Evolutionary conservation across 352 stramenopile genomes (phyloP), one percentile per base, ranked within the genome.

Genomic region (Pythium vanterpoolii): DNA sequence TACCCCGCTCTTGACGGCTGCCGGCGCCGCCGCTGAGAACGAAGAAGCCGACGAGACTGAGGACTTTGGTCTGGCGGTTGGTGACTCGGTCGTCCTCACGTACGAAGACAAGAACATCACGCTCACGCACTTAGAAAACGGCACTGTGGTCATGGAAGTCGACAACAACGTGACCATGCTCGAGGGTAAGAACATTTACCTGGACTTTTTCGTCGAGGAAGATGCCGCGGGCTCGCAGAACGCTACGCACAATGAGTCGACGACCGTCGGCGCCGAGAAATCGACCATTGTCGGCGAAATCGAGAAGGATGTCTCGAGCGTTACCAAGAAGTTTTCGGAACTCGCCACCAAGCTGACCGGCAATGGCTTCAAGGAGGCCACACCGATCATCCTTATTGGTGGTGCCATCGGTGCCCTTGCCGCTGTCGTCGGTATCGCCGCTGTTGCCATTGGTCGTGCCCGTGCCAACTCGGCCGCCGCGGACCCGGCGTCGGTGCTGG

Each of bases 391-490:
- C 56, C 71, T 89, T 38, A 80, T 88, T 49, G 87, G 79, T 53
- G 78, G 76, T 27, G 71, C 83, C 53, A 76, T 91, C 52, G 79
- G 79, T 53, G 78, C 69, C 26, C 47, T 91, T n/a, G 82, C 78
- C 7, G 75, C 79, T 4, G 78, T 90, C 21, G 62, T 92, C 34
- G 82, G 79, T 31, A 74, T 92, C 21, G 76, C 71, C 45, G 82
- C 71, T 9, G 50, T 92, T 26, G 74, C 79, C 11, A 70, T 86
- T 21, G 63, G 58, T 31, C 68, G 74, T 48, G 42, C 64, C 4
- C 64, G 71, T n/a, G 53, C 53, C 53, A 54, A 73, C 28, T 58
- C 56, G 3, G 49, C 51, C 7, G 62, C 62, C 18, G 55, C 62
- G n/a, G 62, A 69, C 55, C 62, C 62, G 18, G 18, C 28, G 40